A percentile compares a stretch with the other conserved stretches of the same genome.
Conservation (phyloP, 1,139 yeast genomes). For the Suhomyces chickasaworum region DNA sequence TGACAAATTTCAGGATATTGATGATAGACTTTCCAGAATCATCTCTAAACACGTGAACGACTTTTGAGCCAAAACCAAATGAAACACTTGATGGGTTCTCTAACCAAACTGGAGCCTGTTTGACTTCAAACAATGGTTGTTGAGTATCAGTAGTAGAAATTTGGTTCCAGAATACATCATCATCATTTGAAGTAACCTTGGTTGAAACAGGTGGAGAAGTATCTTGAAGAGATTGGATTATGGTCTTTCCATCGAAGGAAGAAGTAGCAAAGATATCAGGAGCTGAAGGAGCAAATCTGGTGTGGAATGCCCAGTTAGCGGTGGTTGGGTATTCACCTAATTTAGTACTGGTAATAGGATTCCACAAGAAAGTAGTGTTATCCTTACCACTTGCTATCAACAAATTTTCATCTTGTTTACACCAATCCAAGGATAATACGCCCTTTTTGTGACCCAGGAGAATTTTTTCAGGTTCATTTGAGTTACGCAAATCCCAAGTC, state of each 20-base stretch:
- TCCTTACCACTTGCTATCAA: conserved; percentile 91
- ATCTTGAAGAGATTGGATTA: conserved; percentile 86
- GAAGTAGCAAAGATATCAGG: conserved; percentile 95
- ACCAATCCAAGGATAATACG: conserved; percentile 91
- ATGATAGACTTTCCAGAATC: conserved; percentile 49
- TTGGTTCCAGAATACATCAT: conserved; percentile 76
- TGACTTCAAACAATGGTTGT: conserved; percentile 64
- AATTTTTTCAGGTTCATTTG: conserved; percentile 81
- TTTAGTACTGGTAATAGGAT: conserved; percentile 69
- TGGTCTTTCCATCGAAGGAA: conserved; percentile 85
- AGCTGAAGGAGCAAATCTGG: conserved; percentile 80
- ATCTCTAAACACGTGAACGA: conserved; percentile 57
- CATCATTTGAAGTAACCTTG: conserved; percentile 57
- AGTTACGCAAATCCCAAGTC: conserved; percentile 93
- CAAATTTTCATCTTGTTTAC: conserved; percentile 74
- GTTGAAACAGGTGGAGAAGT: conserved; percentile 53
- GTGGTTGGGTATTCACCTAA: conserved; percentile 89
- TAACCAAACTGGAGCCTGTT: conserved; percentile 91
- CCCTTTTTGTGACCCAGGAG: conserved; percentile 87
- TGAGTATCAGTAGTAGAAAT: conserved; percentile 74
- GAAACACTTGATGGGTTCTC: conserved; percentile 72
- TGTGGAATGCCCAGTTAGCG: conserved; percentile 91
- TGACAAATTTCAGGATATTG: conserved; percentile 50
- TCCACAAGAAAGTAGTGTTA: conserved; percentile 86
- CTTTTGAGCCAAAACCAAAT: conserved; percentile 93